phyloP scores from a whole-genome alignment of 1,139 yeast genomes.

The Groenewaldozyma sp. region DNA sequence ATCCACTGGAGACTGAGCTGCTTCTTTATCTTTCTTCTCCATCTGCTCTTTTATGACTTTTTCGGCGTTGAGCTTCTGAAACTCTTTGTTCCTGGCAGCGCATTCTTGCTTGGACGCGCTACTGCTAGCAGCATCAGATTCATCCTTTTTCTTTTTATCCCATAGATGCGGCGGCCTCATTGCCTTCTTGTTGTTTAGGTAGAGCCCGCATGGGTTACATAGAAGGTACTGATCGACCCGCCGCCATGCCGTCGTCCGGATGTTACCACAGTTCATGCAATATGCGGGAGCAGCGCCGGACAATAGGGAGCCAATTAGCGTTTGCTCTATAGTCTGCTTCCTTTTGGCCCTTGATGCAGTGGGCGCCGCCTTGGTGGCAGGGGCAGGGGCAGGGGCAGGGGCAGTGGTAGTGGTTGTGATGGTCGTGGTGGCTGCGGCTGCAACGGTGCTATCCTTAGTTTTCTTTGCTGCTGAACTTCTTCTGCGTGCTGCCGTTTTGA shows the following conservation, averaged over 20 bases:
- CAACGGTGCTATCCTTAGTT: slow-evolving; percentile 1
- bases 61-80: background rate
- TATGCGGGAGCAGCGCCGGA: slow-evolving; percentile 20
- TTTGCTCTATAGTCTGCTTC: slow-evolving; percentile 12
- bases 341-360: slow-evolving; percentile 5
- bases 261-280: slow-evolving; percentile 32
- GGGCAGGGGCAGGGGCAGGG: background rate
- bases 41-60: slow-evolving; percentile 1
- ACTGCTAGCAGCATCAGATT: slow-evolving; percentile 3
- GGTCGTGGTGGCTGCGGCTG: background rate
- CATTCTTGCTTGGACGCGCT: slow-evolving; percentile 4
- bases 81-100: background rate
- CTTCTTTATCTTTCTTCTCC: background rate
- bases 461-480: background rate
- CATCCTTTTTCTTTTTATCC: slow-evolving; percentile 16
- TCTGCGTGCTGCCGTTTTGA: background rate
- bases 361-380: background rate
- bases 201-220: slow-evolving; percentile 34
- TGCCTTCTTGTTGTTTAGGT: slow-evolving; percentile 23
- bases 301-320: slow-evolving; percentile 14
- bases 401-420: background rate
- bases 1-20: background rate
- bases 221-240: slow-evolving; percentile 16
- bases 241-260: slow-evolving; percentile 32
- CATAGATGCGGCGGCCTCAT: slow-evolving; percentile 29